Base-by-base conservation (phyloP, 2,329 filamentous ascomycete species). In the Fulvia fulva region DNA sequence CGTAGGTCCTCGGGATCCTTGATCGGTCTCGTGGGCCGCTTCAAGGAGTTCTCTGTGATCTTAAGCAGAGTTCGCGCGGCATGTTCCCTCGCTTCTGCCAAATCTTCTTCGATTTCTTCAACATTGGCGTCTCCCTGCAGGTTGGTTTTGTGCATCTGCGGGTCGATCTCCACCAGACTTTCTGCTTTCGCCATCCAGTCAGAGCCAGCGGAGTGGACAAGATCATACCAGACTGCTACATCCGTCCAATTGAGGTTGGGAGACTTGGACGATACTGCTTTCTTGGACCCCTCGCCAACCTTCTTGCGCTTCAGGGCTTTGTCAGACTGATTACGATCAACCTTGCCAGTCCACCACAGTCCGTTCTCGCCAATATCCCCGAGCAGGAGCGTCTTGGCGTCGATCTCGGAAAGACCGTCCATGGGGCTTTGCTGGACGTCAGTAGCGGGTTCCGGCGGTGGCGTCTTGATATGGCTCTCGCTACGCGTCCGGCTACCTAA, bases 311-410 rank as follows among this genome's bases (percentile, higher is more conserved):
- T 65, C 23, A 60, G 47, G 21, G 55, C 46, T 63, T 74, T 70
- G 23, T 70, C 70, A 2, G 66, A 63, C 1, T 60, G 59, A 26
- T 68, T 67, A n/a, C 67, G 74, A 22, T 73, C 63, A 54, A 72
- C 56, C 51, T 81, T 81, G 1, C 87, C 88, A 49, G 87, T 86
- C 89, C 89, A 93, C 90, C 89, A 93, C 7, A 83, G 83, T 2
- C 88, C 89, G 68, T 94, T 94, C 70, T 94, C 90, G 0, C 87
- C 88, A 64, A 92, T 80, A 67, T 92, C 84, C 2, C 89, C 89
- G 1, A 92, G 73, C 6, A 91, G 77, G 21, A 93, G 76, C 5
- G 88, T 82, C 68, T 91, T 94, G 0, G 87, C 83, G 70, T 94
- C 90, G 21, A 91, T 74, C 51, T 89, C 86, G 34, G 81, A 81